phyloP scores from a whole-genome alignment of 371 early-diverging fungal species.

The Gilbertella persicaria region DNA sequence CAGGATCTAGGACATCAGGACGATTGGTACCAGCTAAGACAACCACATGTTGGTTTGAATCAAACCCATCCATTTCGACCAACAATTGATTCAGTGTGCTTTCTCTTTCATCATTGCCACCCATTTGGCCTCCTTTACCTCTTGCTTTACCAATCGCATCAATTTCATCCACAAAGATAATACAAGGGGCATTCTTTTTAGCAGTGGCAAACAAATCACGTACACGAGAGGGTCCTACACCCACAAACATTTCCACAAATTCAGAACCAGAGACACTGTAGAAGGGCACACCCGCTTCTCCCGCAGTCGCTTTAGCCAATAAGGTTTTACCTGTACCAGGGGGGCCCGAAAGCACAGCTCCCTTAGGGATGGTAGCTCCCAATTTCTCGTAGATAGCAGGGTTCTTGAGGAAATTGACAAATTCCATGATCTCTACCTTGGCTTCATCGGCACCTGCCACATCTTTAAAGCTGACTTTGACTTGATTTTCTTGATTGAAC shows the following conservation, averaged over 20 bases:
- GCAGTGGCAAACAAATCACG: slow-evolving; percentile 97
- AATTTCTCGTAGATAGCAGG: slow-evolving; percentile 95
- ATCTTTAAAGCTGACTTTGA: slow-evolving; percentile 97
- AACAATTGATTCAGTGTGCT: slow-evolving; percentile 96
- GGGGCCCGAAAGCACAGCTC: slow-evolving; percentile 95
- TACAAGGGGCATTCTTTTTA: slow-evolving; percentile 97
- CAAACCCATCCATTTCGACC: slow-evolving; percentile 99
- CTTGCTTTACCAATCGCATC: slow-evolving; percentile 99
- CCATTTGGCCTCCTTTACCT: slow-evolving; percentile 80
- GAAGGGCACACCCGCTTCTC: slow-evolving; percentile 98
- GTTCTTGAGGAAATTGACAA: slow-evolving; percentile 99
- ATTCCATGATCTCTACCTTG: slow-evolving; percentile 99
- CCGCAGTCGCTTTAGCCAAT: slow-evolving; percentile 98
- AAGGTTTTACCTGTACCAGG: slow-evolving; percentile 99
- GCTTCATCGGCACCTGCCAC: slow-evolving; percentile 99
- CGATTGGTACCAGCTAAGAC: slow-evolving; percentile 96
- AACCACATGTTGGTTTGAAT: slow-evolving; percentile 88
- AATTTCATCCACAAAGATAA: slow-evolving; percentile 99
- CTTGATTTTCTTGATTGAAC: slow-evolving; percentile 96
- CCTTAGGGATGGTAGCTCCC: slow-evolving; percentile 99
- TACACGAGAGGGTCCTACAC: slow-evolving; percentile 98
- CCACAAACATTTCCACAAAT: slow-evolving; percentile 99
- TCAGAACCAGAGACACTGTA: slow-evolving; percentile 98
- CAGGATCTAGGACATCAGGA: slow-evolving; percentile 91
- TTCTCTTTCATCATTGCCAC: slow-evolving; percentile 98